Percentiles rank a stretch among this genome's conserved stretches.
Conservation (phyloP, 2,329 filamentous ascomycete species). For the Ophiosphaerella korrae region DNA sequence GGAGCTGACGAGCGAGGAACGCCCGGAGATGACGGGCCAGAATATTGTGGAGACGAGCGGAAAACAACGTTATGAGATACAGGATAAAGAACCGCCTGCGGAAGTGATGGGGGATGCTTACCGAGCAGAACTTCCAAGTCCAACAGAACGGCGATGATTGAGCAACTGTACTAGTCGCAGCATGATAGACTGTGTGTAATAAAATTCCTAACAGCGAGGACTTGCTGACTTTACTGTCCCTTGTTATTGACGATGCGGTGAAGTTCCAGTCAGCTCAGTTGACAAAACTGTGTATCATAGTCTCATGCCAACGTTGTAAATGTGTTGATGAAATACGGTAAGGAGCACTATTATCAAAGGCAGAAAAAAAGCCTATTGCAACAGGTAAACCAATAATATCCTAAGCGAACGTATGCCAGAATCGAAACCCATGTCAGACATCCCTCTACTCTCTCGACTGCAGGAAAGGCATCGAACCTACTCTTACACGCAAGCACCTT, state of each 20-base stretch:
- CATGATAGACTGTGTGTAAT: too few relatives aligned
- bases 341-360: too few relatives aligned
- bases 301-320: too few relatives aligned
- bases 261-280: too few relatives aligned
- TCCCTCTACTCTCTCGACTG: not conserved
- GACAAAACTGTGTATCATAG: too few relatives aligned
- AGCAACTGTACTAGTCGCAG: too few relatives aligned
- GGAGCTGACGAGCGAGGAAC: not conserved
- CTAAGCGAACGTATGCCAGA: not conserved
- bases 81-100: not conserved
- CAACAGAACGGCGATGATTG: not conserved
- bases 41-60: not conserved
- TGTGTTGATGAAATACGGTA: too few relatives aligned
- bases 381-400: too few relatives aligned
- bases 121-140: not conserved
- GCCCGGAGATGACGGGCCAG: not conserved
- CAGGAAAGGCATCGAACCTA: not conserved
- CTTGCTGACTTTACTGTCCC: too few relatives aligned
- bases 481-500: slow-evolving; percentile 11
- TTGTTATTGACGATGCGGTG: too few relatives aligned
- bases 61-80: slow-evolving; percentile 1
- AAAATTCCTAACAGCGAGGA: too few relatives aligned
- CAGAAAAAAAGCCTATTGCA: too few relatives aligned
- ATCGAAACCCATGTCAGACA: not conserved
- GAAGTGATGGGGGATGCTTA: slow-evolving; percentile 1